Conservation (phyloP, 2,329 filamentous ascomycete genomes). For the Aschersonia sp. region DNA sequence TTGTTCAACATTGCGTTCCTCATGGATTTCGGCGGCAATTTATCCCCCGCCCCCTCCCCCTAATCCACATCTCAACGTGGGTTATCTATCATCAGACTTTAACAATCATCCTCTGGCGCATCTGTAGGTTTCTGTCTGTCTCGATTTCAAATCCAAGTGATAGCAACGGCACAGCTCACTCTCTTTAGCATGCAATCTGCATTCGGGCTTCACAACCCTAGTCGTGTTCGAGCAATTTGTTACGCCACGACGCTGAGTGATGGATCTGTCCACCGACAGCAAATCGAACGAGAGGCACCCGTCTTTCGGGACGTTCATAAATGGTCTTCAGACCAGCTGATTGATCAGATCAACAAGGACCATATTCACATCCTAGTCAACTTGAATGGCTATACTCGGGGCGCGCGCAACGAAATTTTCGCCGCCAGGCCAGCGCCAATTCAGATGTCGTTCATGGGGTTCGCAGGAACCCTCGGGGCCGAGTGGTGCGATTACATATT, state of each 20-base stretch:
- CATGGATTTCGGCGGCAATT: constrained; percentile 72
- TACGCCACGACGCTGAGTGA: constrained; percentile 93
- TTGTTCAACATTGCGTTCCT: constrained; percentile 68
- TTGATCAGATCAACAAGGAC: constrained; percentile 75
- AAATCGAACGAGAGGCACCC: constrained; percentile 87
- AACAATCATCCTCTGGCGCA: constrained; percentile 97
- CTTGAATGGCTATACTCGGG: constrained; percentile 93
- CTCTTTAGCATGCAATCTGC: constrained; percentile 76
- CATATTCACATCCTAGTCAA: constrained; percentile 92
- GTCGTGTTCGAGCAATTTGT: constrained; percentile 70
- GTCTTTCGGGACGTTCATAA: constrained; percentile 77
- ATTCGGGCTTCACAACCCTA: constrained; percentile 73
- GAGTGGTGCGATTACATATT: constrained; percentile 98
- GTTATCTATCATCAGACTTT: constrained; percentile 96
- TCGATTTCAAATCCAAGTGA: background rate
- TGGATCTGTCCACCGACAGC: constrained; percentile 71
- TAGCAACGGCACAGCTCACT: background rate
- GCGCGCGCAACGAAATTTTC: constrained; percentile 94
- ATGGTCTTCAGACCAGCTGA: constrained; percentile 73
- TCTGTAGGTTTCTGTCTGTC: constrained; percentile 33
- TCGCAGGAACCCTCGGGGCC: constrained; percentile 85
- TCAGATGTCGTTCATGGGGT: constrained; percentile 99
- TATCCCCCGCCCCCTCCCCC: constrained; percentile 79
- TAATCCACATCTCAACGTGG: constrained; percentile 70
- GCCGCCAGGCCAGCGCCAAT: constrained; percentile 87